Conservation (phyloP, 2,329 filamentous ascomycete species). For the Aspergillus amoenus region DNA sequence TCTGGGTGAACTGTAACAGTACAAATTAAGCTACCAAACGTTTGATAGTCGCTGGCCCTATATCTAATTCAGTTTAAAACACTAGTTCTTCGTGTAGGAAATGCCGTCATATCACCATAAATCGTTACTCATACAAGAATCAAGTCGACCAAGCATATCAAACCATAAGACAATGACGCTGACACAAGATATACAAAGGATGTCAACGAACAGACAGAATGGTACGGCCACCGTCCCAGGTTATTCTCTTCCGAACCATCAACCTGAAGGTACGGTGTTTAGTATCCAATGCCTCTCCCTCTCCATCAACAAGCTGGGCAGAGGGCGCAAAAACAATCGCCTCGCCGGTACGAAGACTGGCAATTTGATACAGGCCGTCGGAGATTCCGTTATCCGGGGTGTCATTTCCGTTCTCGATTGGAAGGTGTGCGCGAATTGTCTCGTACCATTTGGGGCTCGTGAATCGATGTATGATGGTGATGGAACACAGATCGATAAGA, state of each 20-base stretch:
- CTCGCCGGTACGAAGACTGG: constrained; percentile 25
- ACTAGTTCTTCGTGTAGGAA: too few species aligned
- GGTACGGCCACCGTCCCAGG: constrained; percentile 25
- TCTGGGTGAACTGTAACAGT: too few species aligned
- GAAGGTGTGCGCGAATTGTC: constrained; percentile 44
- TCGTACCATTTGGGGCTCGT: background rate
- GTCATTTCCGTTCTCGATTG: constrained; percentile 26
- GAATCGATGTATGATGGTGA: too few species aligned
- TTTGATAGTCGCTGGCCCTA: too few species aligned
- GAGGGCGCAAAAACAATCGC: constrained; percentile 26
- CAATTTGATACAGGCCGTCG: constrained; percentile 21
- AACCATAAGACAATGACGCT: background rate
- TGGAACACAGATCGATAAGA: too few species aligned
- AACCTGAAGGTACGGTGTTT: constrained; percentile 22
- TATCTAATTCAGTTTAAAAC: too few species aligned
- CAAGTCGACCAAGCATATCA: background rate
- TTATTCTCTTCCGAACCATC: constrained; percentile 23
- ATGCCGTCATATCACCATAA: background rate
- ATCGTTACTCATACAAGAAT: background rate
- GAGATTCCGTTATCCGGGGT: background rate
- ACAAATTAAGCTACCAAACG: too few species aligned
- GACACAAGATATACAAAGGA: too few species aligned
- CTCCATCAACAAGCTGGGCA: constrained; percentile 18
- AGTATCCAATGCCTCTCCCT: constrained; percentile 15
- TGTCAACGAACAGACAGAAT: constrained; percentile 9